Base-by-base conservation (phyloP, 352 stramenopile species). In the Pythium guiyangense region DNA sequence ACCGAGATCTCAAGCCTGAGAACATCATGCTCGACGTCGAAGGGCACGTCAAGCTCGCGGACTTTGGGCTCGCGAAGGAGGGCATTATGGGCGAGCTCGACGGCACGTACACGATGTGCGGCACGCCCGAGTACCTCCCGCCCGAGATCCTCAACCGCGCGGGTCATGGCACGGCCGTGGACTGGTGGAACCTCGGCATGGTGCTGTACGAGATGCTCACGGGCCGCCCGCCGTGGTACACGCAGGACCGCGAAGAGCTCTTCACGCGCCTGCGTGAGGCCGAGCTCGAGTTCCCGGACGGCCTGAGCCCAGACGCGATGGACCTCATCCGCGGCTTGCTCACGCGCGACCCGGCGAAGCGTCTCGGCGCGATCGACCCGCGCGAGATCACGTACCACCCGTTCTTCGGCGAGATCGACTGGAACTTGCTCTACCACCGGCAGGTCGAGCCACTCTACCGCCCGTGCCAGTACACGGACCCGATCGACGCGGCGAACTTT, bases 11-110 rank as follows among this genome's bases (percentile, higher is more conserved):
- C 29, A 94, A 94, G 66, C 84, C 84, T 1, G 81, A 90, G 58
- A 94, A 94, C 66, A 88, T 94, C 58, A 89, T 94, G 80, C 66
- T 94, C 31, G 82, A 94, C 64, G 82, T 90, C 20, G 79, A 90
- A 59, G 84, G 84, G 9, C 80, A 92, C 50, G 78, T 94, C 9
- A 89, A 92, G 64, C 64, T 94, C 22, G 79, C 79, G 39, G 84
- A 94, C 55, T 92, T 94, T 68, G 84, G 84, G 1, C 49, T 94
- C 6, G 83, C 85, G 11, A 90, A 92, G 43, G 74, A 90, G 60
- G 81, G 84, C 31, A 84, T 92, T 51, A 84, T 66, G 15, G 79
- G 71, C 45, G 78, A 91, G 56, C 67, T 89, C 40, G 66, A 89
- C 48, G 77, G 77, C 52, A 92, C 84, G 20, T 88, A 90, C 58